Conservation (phyloP, 768 basidiomycete genomes). For the Amanita thiersii region DNA sequence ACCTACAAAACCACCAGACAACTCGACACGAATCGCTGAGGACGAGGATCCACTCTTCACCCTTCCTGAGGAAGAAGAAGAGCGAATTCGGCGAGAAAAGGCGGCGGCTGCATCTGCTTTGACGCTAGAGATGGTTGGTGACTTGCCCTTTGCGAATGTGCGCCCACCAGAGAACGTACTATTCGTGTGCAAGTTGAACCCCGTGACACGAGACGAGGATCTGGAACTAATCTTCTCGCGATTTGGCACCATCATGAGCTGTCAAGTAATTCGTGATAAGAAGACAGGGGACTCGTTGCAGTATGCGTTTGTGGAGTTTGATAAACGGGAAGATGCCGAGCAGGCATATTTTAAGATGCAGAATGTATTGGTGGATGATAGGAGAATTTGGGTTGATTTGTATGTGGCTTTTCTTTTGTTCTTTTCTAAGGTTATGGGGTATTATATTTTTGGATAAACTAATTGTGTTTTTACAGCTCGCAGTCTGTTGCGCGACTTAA, state of each 20-base stretch:
- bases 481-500: constrained; percentile 93
- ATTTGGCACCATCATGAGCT: constrained; percentile 93
- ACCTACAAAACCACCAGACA: constrained; percentile 78
- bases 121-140: constrained; percentile 99
- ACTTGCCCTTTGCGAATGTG: constrained; percentile 96
- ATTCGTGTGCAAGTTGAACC: constrained; percentile 98
- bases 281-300: constrained; percentile 94
- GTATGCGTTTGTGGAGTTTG: constrained; percentile 99
- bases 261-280: constrained; percentile 95
- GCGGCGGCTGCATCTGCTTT: constrained; percentile 90
- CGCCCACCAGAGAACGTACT: constrained; percentile 97
- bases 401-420: constrained; percentile 29
- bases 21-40: constrained; percentile 85
- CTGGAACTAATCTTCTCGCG: constrained; percentile 95
- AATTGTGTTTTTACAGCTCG: constrained; percentile 43
- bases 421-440: background rate
- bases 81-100: constrained; percentile 70
- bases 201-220: constrained; percentile 93
- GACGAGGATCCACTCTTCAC: constrained; percentile 86
- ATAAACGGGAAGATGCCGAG: constrained; percentile 88
- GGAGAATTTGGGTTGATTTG: constrained; percentile 99
- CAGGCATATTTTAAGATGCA: constrained; percentile 99
- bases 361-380: constrained; percentile 94
- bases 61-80: constrained; percentile 80
- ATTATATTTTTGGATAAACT: no score